Evolutionary conservation across 352 stramenopile genomes (phyloP).

Genomic region (Phytophthora colocasiae): DNA sequence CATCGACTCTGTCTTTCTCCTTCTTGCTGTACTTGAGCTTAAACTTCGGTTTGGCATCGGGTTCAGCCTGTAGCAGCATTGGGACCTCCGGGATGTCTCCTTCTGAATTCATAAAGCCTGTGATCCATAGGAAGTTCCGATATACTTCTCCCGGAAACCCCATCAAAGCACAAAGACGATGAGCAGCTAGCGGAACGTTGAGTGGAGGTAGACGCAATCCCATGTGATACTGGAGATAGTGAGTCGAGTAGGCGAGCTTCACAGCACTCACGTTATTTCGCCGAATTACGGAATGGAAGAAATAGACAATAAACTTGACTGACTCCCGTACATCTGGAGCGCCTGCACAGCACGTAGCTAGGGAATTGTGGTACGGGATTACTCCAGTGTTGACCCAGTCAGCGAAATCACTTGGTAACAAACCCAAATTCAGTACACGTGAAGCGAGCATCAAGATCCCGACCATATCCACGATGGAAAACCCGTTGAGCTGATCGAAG

Average conservation of each 20-base stretch:
- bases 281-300: conserved; percentile 63
- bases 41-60: conserved; percentile 25
- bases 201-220: conserved; percentile 73
- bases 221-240: conserved; percentile 78
- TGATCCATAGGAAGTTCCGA: conserved; percentile 76
- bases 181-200: conserved; percentile 66
- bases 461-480: conserved; percentile 66
- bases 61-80: conserved; percentile 37
- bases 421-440: conserved; percentile 66
- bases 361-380: conserved; percentile 71
- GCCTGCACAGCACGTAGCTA: conserved; percentile 51
- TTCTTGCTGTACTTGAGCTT: conserved; percentile 21
- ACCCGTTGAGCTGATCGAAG: conserved; percentile 45
- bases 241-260: conserved; percentile 54
- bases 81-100: conserved; percentile 51
- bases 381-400: conserved; percentile 67
- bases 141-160: conserved; percentile 68
- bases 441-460: conserved; percentile 69
- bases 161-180: conserved; percentile 60
- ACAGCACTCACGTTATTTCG: conserved; percentile 46
- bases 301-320: conserved; percentile 56
- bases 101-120: conserved; percentile 53
- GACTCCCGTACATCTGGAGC: conserved; percentile 51
- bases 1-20: conserved; percentile 31
- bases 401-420: conserved; percentile 68